Percentiles rank a stretch among this genome's conserved stretches.
These are phyloP conservation scores for Umbellularia californica DNA, from an alignment of 164 flowering plant genomes.

Conservation along the genomic window DNA sequence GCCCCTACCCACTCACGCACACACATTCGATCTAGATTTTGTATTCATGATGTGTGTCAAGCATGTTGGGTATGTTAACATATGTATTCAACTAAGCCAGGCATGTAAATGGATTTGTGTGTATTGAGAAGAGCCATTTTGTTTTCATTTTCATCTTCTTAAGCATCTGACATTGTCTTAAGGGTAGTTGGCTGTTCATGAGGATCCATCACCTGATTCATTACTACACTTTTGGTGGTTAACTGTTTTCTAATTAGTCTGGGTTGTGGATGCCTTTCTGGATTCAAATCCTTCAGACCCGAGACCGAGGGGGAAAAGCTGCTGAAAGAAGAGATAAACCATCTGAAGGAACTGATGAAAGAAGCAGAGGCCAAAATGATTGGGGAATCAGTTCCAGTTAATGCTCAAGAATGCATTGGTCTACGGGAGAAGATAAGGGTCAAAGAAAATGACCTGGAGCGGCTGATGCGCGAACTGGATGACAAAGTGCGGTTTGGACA, in stretches of 20 bases:
- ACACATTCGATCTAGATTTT: too few relatives aligned
- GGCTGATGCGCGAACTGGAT: slow-evolving; percentile 44
- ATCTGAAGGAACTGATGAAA: slow-evolving; percentile 20
- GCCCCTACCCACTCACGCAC: too few relatives aligned
- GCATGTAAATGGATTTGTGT: too few relatives aligned
- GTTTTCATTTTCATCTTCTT: too few relatives aligned
- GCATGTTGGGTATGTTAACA: too few relatives aligned
- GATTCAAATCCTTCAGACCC: slow-evolving; percentile 23
- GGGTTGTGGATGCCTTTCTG: slow-evolving; percentile 2
- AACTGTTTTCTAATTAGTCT: not conserved
- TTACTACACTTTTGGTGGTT: not conserved
- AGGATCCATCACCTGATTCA: too few relatives aligned
- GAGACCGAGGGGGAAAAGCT: slow-evolving; percentile 32
- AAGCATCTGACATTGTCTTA: too few relatives aligned
- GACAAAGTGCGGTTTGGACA: slow-evolving; percentile 47
- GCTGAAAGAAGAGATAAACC: slow-evolving; percentile 32
- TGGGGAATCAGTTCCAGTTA: slow-evolving; percentile 17
- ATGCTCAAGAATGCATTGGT: slow-evolving; percentile 16
- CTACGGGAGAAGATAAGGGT: slow-evolving; percentile 13
- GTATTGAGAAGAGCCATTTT: too few relatives aligned
- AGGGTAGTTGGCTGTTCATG: too few relatives aligned
- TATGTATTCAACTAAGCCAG: too few relatives aligned
- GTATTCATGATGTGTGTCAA: too few relatives aligned
- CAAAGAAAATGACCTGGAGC: slow-evolving; percentile 33
- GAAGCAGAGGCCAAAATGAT: slow-evolving; percentile 14